Percentiles rank a stretch among this genome's conserved stretches.
These are phyloP conservation scores for Talaromyces sp. DNA, from an alignment of 2,329 filamentous ascomycete genomes.

Conservation along the genomic window DNA sequence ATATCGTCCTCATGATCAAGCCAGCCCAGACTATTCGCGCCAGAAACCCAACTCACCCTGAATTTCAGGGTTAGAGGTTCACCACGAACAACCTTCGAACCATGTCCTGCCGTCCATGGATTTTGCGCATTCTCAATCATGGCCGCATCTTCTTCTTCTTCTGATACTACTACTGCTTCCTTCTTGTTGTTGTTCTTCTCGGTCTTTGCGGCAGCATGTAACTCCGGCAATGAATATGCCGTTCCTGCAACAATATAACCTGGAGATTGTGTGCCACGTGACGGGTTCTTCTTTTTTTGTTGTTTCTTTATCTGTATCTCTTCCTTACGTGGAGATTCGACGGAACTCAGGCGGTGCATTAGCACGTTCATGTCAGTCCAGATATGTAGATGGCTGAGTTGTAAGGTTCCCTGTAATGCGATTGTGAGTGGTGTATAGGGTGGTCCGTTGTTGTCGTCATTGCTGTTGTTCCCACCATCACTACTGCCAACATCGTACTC, in stretches of 20 bases:
- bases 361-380: slow-evolving; percentile 85
- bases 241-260: slow-evolving; percentile 82
- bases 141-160: slow-evolving; percentile 42
- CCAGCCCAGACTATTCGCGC: slow-evolving; percentile 36
- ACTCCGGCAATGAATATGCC: slow-evolving; percentile 75
- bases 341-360: slow-evolving; percentile 54
- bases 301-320: slow-evolving; percentile 51
- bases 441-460: slow-evolving; percentile 27
- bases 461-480: slow-evolving; percentile 18
- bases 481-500: slow-evolving; percentile 38
- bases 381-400: slow-evolving; percentile 84
- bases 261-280: slow-evolving; percentile 28
- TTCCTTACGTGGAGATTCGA: slow-evolving; percentile 29
- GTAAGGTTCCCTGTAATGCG: slow-evolving; percentile 80
- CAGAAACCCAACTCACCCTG: slow-evolving; percentile 67
- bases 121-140: slow-evolving; percentile 41
- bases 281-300: slow-evolving; percentile 34
- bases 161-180: slow-evolving; percentile 7
- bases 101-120: slow-evolving; percentile 45
- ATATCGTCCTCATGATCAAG: slow-evolving; percentile 24
- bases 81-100: slow-evolving; percentile 71
- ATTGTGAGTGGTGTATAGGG: slow-evolving; percentile 72
- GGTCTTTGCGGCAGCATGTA: slow-evolving; percentile 45
- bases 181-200: too few relatives aligned
- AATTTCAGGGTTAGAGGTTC: slow-evolving; percentile 75